phyloP scores from a whole-genome alignment of 768 basidiomycete genomes.

The Trametes cubensis region DNA sequence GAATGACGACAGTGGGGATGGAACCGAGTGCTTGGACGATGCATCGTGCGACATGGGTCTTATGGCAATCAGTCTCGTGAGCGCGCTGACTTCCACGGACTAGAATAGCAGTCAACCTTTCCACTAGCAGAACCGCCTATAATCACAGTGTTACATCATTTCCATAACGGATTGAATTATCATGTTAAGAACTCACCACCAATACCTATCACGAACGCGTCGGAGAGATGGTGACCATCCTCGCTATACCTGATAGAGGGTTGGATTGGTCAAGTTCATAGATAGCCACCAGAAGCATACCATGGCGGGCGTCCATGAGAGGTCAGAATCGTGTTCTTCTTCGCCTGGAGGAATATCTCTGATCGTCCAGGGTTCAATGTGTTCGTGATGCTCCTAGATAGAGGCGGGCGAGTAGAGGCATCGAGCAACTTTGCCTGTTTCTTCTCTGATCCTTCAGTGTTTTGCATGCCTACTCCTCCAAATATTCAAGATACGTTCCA shows the following conservation, averaged over 20 bases:
- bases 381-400: slow-evolving; percentile 13
- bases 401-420: slow-evolving; percentile 7
- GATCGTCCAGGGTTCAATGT: slow-evolving; percentile 9
- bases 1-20: slow-evolving; percentile 85
- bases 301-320: slow-evolving; percentile 88
- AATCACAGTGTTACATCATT: neutral
- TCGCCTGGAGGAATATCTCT: slow-evolving; percentile 36
- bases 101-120: slow-evolving; percentile 53
- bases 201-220: slow-evolving; percentile 84
- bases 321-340: slow-evolving; percentile 76
- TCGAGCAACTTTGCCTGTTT: slow-evolving; percentile 13
- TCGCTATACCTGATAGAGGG: slow-evolving; percentile 66
- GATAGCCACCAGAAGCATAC: slow-evolving; percentile 40
- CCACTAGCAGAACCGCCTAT: slow-evolving; percentile 85
- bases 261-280: slow-evolving; percentile 6
- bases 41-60: slow-evolving; percentile 87
- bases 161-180: neutral
- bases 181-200: slow-evolving; percentile 57
- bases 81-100: slow-evolving; percentile 2
- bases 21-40: slow-evolving; percentile 81
- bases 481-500: neutral
- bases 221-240: slow-evolving; percentile 66
- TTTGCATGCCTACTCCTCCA: slow-evolving; percentile 1
- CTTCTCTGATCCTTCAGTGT: slow-evolving; percentile 1
- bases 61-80: slow-evolving; percentile 8